These are phyloP conservation scores for Aspergillus olivimuriae DNA, from an alignment of 495 filamentous ascomycete species.

Conservation along the genomic window DNA sequence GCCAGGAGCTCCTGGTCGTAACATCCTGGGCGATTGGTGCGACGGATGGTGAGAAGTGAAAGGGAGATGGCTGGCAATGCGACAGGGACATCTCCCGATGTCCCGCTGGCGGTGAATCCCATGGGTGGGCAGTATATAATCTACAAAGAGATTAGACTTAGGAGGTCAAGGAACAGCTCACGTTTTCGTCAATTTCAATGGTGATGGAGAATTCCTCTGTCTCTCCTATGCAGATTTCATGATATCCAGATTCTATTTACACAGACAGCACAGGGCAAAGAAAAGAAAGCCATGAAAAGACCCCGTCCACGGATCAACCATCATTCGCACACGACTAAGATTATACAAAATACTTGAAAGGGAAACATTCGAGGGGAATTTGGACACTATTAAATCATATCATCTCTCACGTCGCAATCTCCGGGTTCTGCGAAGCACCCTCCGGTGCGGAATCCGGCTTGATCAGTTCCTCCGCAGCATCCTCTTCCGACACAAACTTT, in stretches of 20 bases:
- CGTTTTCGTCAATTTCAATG: no score
- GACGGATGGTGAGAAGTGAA: slow-evolving; percentile 1
- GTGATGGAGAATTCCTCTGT: no score
- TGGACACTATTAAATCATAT: not conserved
- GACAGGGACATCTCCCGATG: no score
- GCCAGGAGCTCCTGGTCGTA: slow-evolving; percentile 18
- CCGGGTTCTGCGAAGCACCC: slow-evolving; percentile 20
- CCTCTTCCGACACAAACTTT: slow-evolving; percentile 76
- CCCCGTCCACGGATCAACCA: slow-evolving; percentile 25
- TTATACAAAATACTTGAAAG: slow-evolving; percentile 27
- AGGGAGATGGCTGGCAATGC: slow-evolving; percentile 1
- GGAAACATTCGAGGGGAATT: slow-evolving; percentile 9
- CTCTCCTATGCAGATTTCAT: slow-evolving; percentile 5
- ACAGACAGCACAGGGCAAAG: slow-evolving; percentile 7
- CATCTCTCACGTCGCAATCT: slow-evolving; percentile 33
- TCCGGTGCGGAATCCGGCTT: slow-evolving; percentile 51
- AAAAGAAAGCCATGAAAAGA: slow-evolving; percentile 27
- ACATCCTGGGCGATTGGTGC: slow-evolving; percentile 24
- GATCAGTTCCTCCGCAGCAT: slow-evolving; percentile 67
- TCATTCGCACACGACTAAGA: slow-evolving; percentile 19
- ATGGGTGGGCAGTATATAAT: no score
- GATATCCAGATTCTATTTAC: slow-evolving; percentile 27
- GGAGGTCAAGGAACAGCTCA: no score
- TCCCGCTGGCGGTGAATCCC: no score
- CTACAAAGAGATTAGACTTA: no score